phyloP scores from a whole-genome alignment of 202 grass and related monocot species.

The Zizania palustris region DNA sequence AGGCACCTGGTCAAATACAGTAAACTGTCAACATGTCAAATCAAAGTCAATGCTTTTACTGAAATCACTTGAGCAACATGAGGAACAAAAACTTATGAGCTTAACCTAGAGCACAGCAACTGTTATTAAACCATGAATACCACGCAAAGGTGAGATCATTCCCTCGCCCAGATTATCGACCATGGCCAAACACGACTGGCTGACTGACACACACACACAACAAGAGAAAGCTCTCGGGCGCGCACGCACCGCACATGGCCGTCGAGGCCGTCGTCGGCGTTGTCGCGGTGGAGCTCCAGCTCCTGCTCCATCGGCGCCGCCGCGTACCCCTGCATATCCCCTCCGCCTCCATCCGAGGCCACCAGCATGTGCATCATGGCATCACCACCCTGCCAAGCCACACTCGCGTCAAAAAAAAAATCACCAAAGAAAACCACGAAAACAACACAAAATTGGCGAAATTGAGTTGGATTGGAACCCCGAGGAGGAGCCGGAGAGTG shows the following conservation, averaged over 20 bases:
- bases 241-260: conserved; percentile 56
- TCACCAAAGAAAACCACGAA: neutral
- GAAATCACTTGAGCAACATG: conserved; percentile 6
- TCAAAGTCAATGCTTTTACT: neutral
- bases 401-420: conserved; percentile 13
- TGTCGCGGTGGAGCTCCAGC: conserved; percentile 53
- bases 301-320: conserved; percentile 41
- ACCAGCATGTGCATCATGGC: conserved; percentile 72
- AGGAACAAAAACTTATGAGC: conserved; percentile 23
- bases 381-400: conserved; percentile 51
- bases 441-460: conserved; percentile 18
- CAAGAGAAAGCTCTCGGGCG: neutral
- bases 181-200: neutral
- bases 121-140: neutral
- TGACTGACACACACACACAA: conserved; percentile 14
- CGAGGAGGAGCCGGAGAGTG: neutral
- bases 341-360: conserved; percentile 53
- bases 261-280: conserved; percentile 52
- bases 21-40: conserved; percentile 20
- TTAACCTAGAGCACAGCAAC: conserved; percentile 31
- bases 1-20: conserved; percentile 58
- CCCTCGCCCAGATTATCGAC: neutral
- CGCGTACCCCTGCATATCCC: conserved; percentile 43
- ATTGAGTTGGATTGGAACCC: conserved; percentile 18
- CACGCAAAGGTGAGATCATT: conserved; percentile 13